A percentile compares a stretch with the other conserved stretches of the same genome.
phyloP scores from a whole-genome alignment of 345 rosid species.

The Pseudoturritis turrita region DNA sequence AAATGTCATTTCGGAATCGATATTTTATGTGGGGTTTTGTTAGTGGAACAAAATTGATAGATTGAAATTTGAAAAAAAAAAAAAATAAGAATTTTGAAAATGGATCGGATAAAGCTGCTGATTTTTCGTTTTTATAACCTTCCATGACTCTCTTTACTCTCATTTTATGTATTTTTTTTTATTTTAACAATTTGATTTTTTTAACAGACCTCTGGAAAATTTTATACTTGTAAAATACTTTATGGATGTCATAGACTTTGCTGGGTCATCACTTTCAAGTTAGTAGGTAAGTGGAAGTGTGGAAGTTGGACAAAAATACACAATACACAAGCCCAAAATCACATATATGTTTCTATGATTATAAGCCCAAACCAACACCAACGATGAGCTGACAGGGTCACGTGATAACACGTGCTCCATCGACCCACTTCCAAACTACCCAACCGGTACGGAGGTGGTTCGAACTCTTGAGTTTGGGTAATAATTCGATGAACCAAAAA shows the following conservation, averaged over 20 bases:
- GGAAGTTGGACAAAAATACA: constrained; percentile 22
- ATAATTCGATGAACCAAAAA: neutral
- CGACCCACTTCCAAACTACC: neutral
- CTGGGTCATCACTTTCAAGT: neutral
- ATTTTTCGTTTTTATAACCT: neutral
- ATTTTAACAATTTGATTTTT: too few species aligned
- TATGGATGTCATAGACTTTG: neutral
- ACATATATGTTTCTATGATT: too few species aligned
- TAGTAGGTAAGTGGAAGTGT: constrained; percentile 10
- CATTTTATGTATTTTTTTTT: too few species aligned
- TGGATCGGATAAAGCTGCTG: too few species aligned
- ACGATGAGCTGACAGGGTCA: constrained; percentile 19
- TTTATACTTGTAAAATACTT: neutral
- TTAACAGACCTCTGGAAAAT: too few species aligned
- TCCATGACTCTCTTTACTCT: too few species aligned
- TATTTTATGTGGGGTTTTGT: too few species aligned
- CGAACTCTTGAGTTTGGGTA: neutral
- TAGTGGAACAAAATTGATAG: too few species aligned
- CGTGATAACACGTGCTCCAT: constrained; percentile 22
- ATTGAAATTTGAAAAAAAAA: too few species aligned
- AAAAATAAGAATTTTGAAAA: too few species aligned
- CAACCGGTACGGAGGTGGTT: constrained; percentile 23
- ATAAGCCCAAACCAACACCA: neutral
- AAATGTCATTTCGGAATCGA: too few species aligned
- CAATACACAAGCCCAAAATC: too few species aligned